Percentiles rank a stretch among this genome's conserved stretches.
Evolutionary conservation across 2,329 filamentous ascomycete genomes (phyloP).

Genomic region (Colletotrichum truncatum): DNA sequence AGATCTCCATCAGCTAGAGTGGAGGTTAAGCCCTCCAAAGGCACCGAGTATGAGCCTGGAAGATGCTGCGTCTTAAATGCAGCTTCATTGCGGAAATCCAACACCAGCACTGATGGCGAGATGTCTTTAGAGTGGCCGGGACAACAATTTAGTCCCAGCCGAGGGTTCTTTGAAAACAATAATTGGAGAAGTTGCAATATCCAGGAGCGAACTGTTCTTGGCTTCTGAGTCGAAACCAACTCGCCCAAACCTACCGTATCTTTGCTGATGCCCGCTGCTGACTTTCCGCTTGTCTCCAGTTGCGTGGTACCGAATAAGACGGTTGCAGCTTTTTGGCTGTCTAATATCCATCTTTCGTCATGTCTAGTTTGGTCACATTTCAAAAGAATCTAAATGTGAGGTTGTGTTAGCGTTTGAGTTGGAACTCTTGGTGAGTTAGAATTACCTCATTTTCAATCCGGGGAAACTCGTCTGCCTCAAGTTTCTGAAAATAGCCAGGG

Average conservation of each 20-base stretch:
- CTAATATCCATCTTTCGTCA: slow-evolving; percentile 38
- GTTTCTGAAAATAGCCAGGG: slow-evolving; percentile 3
- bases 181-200: not conserved
- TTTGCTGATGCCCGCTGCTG: not conserved
- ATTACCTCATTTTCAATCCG: slow-evolving; percentile 4
- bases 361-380: slow-evolving; percentile 37
- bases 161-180: not conserved
- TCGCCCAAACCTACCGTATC: not conserved
- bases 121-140: not conserved
- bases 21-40: not conserved
- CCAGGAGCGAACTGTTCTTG: not conserved
- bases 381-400: slow-evolving; percentile 31
- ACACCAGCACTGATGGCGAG: not conserved
- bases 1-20: slow-evolving; percentile 5
- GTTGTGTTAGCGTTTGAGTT: not conserved
- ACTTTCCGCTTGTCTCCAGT: not conserved
- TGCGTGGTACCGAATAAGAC: slow-evolving; percentile 20
- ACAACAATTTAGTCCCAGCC: not conserved
- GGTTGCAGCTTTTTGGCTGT: slow-evolving; percentile 24
- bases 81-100: not conserved
- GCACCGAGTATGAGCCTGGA: not conserved
- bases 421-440: rapidly evolving
- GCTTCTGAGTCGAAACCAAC: not conserved
- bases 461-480: not conserved
- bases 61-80: slow-evolving; percentile 17